A percentile compares a stretch with the other conserved stretches of the same genome.
phyloP scores from a whole-genome alignment of 1,284 basidiomycete genomes.

The Cryptococcus sp. region DNA sequence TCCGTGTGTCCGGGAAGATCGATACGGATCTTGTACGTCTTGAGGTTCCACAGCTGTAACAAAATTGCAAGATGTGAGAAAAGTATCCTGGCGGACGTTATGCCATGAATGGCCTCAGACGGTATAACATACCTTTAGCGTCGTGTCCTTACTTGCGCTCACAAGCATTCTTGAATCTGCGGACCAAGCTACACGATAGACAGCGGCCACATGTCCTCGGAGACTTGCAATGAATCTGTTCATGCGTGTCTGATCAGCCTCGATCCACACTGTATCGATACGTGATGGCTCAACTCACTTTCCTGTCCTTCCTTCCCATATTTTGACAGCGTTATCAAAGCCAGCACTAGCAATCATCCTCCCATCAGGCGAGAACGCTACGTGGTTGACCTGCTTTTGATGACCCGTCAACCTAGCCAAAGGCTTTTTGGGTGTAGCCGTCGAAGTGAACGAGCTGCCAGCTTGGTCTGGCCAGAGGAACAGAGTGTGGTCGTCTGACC shows the following conservation, averaged over 20 bases:
- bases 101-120: too few species aligned
- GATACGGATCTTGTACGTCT: conserved; percentile 87
- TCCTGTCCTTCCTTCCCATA: conserved; percentile 93
- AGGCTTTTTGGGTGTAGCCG: conserved; percentile 68
- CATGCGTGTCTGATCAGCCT: too few species aligned
- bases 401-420: conserved; percentile 87
- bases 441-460: conserved; percentile 58
- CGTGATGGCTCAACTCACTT: conserved; percentile 58
- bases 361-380: conserved; percentile 93
- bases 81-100: too few species aligned
- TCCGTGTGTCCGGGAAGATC: conserved; percentile 96
- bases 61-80: too few species aligned
- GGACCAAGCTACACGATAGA: conserved; percentile 93
- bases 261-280: too few species aligned
- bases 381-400: conserved; percentile 93
- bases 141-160: conserved; percentile 93
- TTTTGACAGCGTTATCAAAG: conserved; percentile 86
- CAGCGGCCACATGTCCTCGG: conserved; percentile 89
- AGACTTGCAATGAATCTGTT: conserved; percentile 77
- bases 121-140: conserved; percentile 72
- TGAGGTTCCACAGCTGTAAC: conserved; percentile 84
- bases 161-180: conserved; percentile 89
- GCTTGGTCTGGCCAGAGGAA: conserved; percentile 76
- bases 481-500: conserved; percentile 92
- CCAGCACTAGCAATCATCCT: conserved; percentile 86